phyloP scores from a whole-genome alignment of 345 rosid species.

The Boechera retrofracta region DNA sequence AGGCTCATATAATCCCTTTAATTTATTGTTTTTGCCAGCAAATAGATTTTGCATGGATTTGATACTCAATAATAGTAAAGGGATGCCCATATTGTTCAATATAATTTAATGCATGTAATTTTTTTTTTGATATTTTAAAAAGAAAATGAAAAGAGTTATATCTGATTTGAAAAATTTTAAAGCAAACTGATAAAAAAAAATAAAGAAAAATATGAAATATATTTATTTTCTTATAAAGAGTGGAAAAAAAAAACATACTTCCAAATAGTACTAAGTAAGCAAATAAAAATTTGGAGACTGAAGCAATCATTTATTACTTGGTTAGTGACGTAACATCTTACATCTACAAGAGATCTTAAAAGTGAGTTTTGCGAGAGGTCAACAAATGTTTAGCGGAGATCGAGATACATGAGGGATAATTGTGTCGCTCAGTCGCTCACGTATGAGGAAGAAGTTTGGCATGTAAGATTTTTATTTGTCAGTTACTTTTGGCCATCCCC shows the following conservation, averaged over 20 bases:
- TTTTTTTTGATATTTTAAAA: no score
- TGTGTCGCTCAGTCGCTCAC: not conserved
- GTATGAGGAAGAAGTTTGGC: not conserved
- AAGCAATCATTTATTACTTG: not conserved
- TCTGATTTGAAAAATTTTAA: no score
- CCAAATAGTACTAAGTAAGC: not conserved
- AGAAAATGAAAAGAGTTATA: no score
- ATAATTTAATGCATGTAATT: not conserved
- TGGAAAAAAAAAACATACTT: no score
- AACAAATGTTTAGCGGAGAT: not conserved
- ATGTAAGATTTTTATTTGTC: no score
- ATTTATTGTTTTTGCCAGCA: not conserved
- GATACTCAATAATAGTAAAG: not conserved
- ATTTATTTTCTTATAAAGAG: no score
- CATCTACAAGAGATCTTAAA: not conserved
- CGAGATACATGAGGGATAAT: not conserved
- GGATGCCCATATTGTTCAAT: not conserved
- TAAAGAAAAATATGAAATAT: no score
- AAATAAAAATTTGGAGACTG: not conserved
- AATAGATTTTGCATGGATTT: slow-evolving; percentile 14
- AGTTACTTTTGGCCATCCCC: not conserved
- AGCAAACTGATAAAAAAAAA: no score
- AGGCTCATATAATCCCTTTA: not conserved
- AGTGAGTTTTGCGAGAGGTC: not conserved
- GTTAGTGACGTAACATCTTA: not conserved